Conservation (phyloP, 164 flowering plant genomes). For the Tinospora cordifolia region DNA sequence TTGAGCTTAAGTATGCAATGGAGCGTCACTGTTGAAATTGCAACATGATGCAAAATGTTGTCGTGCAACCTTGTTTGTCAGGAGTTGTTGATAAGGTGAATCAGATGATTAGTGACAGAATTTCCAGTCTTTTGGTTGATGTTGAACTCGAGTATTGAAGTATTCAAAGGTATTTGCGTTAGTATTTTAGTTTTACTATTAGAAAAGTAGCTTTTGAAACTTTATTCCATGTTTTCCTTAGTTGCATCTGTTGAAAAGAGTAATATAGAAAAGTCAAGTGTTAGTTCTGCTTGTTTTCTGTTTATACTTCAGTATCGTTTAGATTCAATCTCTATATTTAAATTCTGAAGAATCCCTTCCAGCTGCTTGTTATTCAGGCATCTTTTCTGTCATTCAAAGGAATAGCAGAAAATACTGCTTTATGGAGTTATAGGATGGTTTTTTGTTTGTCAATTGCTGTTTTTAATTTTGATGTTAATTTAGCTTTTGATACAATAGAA, state of each 20-base stretch:
- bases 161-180: too few relatives aligned
- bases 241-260: neutral
- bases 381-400: neutral
- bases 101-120: too few relatives aligned
- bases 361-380: neutral
- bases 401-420: neutral
- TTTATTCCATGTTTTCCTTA: too few relatives aligned
- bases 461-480: neutral
- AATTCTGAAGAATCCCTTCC: constrained; percentile 1
- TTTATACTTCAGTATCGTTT: neutral
- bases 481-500: too few relatives aligned
- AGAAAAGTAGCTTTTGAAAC: too few relatives aligned
- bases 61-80: too few relatives aligned
- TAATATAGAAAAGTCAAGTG: neutral
- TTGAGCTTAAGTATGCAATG: neutral
- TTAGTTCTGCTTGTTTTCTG: too few relatives aligned
- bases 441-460: neutral
- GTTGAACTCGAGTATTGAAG: too few relatives aligned
- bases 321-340: neutral
- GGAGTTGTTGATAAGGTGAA: too few relatives aligned
- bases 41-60: neutral
- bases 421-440: neutral
- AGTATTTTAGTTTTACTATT: too few relatives aligned
- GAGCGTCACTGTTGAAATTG: neutral
- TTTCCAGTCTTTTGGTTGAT: too few relatives aligned